Evolutionary conservation across 139 green algal species (phyloP).

Genomic region (Dunaliella primolecta): DNA sequence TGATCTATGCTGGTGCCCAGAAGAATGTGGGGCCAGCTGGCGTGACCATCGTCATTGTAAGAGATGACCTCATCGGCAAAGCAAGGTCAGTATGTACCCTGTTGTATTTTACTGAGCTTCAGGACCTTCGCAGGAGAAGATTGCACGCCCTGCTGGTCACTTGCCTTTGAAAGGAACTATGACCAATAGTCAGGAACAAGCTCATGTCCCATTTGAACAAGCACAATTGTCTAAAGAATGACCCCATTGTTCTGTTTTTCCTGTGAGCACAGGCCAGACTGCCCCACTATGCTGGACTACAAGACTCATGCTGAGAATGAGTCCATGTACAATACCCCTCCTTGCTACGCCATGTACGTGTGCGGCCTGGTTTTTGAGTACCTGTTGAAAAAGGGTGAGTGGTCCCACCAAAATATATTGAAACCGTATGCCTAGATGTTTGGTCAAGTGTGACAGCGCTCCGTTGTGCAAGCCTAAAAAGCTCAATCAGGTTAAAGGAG

Average conservation of each 20-base stretch:
- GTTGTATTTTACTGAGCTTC: not conserved
- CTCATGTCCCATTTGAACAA: no score
- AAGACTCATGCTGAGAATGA: slow-evolving; percentile 81
- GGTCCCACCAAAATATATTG: no score
- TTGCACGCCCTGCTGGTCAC: not conserved
- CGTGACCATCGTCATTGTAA: slow-evolving; percentile 93
- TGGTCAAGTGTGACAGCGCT: no score
- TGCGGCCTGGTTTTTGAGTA: slow-evolving; percentile 96
- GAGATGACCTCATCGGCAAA: slow-evolving; percentile 92
- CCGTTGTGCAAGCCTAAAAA: no score
- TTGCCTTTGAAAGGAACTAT: not conserved
- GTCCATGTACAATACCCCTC: slow-evolving; percentile 98
- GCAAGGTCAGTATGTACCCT: slow-evolving; percentile 48
- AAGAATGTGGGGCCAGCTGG: slow-evolving; percentile 93
- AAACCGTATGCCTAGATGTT: no score
- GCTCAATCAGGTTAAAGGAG: no score
- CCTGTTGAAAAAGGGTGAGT: slow-evolving; percentile 62
- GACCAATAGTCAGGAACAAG: not conserved
- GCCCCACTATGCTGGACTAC: slow-evolving; percentile 94
- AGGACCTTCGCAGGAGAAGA: not conserved
- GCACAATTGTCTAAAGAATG: no score
- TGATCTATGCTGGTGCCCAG: slow-evolving; percentile 98
- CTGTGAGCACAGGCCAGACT: not conserved
- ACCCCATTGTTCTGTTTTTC: no score
- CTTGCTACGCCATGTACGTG: slow-evolving; percentile 97